These are phyloP conservation scores for Eucalyptus regnans DNA, from an alignment of 345 rosid species.

Conservation along the genomic window DNA sequence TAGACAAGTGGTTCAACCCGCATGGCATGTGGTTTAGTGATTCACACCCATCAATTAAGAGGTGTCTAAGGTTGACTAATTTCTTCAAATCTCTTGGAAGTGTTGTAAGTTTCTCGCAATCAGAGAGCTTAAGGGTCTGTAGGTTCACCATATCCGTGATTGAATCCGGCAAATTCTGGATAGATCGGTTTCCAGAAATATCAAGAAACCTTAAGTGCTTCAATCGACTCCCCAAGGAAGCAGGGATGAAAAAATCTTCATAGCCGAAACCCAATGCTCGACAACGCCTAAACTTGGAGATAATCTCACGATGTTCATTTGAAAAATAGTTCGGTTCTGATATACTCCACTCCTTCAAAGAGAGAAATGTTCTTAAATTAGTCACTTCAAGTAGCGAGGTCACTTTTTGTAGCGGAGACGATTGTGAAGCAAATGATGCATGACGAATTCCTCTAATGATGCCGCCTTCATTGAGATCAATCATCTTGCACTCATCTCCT, in stretches of 20 bases:
- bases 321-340: rapidly evolving
- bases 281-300: neutral
- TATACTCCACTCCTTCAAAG: rapidly evolving
- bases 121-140: rapidly evolving
- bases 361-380: neutral
- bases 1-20: neutral
- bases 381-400: rapidly evolving
- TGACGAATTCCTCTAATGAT: rapidly evolving
- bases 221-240: neutral
- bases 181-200: too few species aligned
- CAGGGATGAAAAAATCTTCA: rapidly evolving
- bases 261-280: rapidly evolving
- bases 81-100: neutral
- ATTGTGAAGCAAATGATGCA: neutral
- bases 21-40: neutral
- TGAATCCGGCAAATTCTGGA: neutral
- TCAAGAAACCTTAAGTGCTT: neutral
- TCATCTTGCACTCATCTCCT: neutral
- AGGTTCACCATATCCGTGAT: neutral
- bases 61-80: neutral
- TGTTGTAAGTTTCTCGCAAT: rapidly evolving
- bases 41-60: rapidly evolving
- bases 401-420: rapidly evolving
- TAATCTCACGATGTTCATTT: neutral
- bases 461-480: rapidly evolving